Base-by-base conservation (phyloP, 176 grass and related monocot species). In the Aegilops bicornis region DNA sequence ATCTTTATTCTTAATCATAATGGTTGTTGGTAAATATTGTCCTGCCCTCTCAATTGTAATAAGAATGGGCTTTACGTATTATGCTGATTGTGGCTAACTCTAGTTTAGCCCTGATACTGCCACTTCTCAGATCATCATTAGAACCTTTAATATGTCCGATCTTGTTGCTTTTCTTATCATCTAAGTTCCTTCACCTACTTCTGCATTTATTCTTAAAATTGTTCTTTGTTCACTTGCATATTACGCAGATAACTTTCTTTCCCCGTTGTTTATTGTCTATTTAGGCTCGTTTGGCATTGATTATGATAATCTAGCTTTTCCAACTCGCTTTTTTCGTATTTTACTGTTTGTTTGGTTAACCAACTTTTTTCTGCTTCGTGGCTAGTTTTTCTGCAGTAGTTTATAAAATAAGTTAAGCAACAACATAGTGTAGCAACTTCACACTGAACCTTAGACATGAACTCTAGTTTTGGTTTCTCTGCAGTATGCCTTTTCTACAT, bases 401-500 rank as follows among this genome's bases (percentile, higher is more conserved):
- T 58, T 58, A 58, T 22, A 22, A 58, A 58, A 58, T 58, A 0
- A 22, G 54, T 58, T 58, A 58, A 8, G 19, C 54, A 58, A 58
- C 54, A 58, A 58, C 54, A 58, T 58, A 58, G 54, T 58, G 0
- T 0, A 58, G 54, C 54, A 58, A 58, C 54, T 0, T 22, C 54
- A 58, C 0, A 58, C 19, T 58, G 54, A 58, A 8, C 54, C 58
- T 80, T 32, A 73, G 36, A 43, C 81, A 22, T 64, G 31, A 66
- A 65, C n/a, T 76, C 71, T 72, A 32, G 47, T 72, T 93, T 86
- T 3, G 32, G 73, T 13, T 63, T 85, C 50, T 73, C 40, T 76
- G 25, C 48, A 76, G 76, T 74, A 39, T 85, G 29, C 64, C 25
- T 84, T 83, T 78, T 83, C 30, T 40, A 8, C 32, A 22, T 37